A percentile compares a stretch with the other conserved stretches of the same genome.
These are phyloP conservation scores for Galerina sulciceps DNA, from an alignment of 768 basidiomycete genomes.

Conservation along the genomic window DNA sequence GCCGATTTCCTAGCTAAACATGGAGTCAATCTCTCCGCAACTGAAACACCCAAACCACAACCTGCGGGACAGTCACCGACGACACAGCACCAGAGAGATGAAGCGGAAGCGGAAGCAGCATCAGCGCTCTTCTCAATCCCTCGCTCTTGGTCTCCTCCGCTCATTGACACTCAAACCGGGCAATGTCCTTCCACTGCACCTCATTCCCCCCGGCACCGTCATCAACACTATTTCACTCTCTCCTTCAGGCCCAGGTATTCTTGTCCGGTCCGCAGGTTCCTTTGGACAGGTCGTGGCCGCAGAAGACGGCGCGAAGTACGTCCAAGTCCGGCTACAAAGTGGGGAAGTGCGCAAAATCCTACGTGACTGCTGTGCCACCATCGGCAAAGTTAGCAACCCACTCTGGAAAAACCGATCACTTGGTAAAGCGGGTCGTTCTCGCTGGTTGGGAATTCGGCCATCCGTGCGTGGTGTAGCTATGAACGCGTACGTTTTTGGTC, in stretches of 20 bases:
- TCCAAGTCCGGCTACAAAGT: conserved; percentile 84
- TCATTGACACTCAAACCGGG: conserved; percentile 85
- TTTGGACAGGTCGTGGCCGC: conserved; percentile 83
- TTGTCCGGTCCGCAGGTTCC: conserved; percentile 90
- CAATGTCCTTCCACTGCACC: conserved; percentile 88
- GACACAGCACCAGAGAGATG: background rate
- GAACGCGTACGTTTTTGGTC: conserved; percentile 74
- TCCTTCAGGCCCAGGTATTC: conserved; percentile 74
- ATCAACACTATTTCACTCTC: conserved; percentile 86
- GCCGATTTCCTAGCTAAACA: conserved; percentile 69
- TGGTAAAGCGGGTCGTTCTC: conserved; percentile 89
- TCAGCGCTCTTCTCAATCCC: conserved; percentile 53
- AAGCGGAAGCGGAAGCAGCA: conserved; percentile 21
- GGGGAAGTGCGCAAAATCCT: conserved; percentile 91
- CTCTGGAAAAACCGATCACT: conserved; percentile 84
- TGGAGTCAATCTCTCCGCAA: conserved; percentile 11
- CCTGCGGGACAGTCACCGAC: no score
- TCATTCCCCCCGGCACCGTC: conserved; percentile 91
- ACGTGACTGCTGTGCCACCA: conserved; percentile 82
- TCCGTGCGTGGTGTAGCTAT: conserved; percentile 94
- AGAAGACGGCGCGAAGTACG: conserved; percentile 71
- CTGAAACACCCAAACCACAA: background rate
- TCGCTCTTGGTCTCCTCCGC: conserved; percentile 86
- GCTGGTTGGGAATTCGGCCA: conserved; percentile 88
- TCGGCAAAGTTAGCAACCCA: conserved; percentile 91